Base-by-base conservation (phyloP, 768 basidiomycete species). In the Xanthoconium purpureum region DNA sequence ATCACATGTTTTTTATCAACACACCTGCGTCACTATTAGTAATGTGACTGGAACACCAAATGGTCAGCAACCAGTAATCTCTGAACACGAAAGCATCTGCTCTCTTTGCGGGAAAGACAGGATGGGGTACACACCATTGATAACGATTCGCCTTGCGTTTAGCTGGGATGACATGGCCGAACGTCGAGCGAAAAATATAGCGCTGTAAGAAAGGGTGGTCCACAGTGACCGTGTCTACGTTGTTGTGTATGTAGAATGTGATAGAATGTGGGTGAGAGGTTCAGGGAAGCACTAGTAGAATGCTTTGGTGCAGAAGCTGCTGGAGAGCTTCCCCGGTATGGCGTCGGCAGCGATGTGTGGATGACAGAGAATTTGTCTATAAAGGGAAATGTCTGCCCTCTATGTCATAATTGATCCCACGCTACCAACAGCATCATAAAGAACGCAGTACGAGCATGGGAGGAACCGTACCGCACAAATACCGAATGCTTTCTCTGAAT, bases 11-110 rank as follows among this genome's bases (percentile, higher is more conserved):
- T 46, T 9, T 63, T 3, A 24, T 38, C 9, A 8, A 61, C 80
- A 52, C 59, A 81, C 82, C 73, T 83, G 82, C n/a, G 78, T 73
- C 6, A 77, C 78, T 15, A 80, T 70, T 36, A 82, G 74, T 15
- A 84, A 57, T 7, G 81, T 82, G 59, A 83, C 83, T 84, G 59
- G 32, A 56, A 52, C 54, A 35, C 38, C 33, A 44, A 42, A 43
- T 36, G 43, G 39, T 69, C 13, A 66, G 59, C 40, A 5, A 62
- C 32, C 17, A 30, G 30, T n/a, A 9, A 10, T n/a, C 24, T 48
- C 32, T n/a, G 30, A 46, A 24, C 24, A 24, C 4, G 24, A 35
- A 14, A 43, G 3, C 2, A 6, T 28, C 17, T 14, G 48, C 29
- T 29, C 29, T 39, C 24, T 14, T 9, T 6, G 28, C 14, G 32